A percentile compares a stretch with the other conserved stretches of the same genome.
phyloP scores from a whole-genome alignment of 2,329 filamentous ascomycete genomes.

The Colletotrichum sp. region DNA sequence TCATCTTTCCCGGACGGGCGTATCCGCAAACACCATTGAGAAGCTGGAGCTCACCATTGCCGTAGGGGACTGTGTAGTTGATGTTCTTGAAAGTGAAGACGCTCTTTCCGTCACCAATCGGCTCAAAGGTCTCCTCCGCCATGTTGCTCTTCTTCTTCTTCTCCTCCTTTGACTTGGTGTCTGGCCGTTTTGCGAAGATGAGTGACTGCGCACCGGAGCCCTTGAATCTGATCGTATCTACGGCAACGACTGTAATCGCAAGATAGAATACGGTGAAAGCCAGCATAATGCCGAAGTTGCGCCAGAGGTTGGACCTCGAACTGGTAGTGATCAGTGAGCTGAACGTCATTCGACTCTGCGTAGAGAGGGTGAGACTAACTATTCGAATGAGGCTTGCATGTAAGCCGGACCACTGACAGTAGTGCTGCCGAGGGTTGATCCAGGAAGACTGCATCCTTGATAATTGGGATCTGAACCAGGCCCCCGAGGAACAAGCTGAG shows the following conservation, averaged over 20 bases:
- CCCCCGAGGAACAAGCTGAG: conserved; percentile 52
- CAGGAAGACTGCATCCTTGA: conserved; percentile 62
- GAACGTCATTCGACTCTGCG: neutral
- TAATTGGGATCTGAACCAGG: conserved; percentile 43
- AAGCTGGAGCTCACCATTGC: conserved; percentile 2
- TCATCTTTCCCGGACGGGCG: conserved; percentile 80
- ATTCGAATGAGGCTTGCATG: conserved; percentile 56
- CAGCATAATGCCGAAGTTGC: conserved; percentile 80
- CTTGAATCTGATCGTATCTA: conserved; percentile 69
- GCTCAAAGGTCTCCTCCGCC: conserved; percentile 42
- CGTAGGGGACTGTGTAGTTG: conserved; percentile 70
- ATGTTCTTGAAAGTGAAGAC: conserved; percentile 77
- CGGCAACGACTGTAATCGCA: conserved; percentile 70
- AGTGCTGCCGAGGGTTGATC: conserved; percentile 51
- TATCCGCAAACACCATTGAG: conserved; percentile 67
- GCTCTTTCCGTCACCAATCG: conserved; percentile 62
- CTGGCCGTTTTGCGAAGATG: conserved; percentile 6
- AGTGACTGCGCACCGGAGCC: conserved; percentile 18
- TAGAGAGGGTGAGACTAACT: conserved; percentile 31
- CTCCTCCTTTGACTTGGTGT: conserved; percentile 25
- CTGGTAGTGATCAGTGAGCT: neutral
- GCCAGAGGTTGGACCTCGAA: conserved; percentile 65
- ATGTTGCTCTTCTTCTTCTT: conserved; percentile 18
- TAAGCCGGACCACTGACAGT: conserved; percentile 62
- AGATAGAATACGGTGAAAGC: conserved; percentile 80